Evolutionary conservation across 2,329 filamentous ascomycete genomes (phyloP).

Genomic region (Xylariaceae sp.): DNA sequence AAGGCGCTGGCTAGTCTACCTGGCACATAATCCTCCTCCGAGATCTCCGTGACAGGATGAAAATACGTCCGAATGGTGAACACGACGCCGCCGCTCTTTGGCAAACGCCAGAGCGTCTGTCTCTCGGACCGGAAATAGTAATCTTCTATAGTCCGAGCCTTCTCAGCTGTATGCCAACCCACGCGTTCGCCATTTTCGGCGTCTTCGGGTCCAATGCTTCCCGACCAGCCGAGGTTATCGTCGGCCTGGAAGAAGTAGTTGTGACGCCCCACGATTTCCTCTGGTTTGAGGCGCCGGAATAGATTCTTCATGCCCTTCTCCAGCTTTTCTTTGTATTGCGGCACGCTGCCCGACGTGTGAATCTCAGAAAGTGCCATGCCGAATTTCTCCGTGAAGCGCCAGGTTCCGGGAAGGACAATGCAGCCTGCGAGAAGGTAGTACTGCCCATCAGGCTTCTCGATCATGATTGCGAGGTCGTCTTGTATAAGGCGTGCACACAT

Average conservation of each 20-base stretch:
- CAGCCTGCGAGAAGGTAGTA: constrained; percentile 76
- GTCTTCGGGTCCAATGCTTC: constrained; percentile 71
- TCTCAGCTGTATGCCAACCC: constrained; percentile 71
- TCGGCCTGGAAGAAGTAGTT: constrained; percentile 91
- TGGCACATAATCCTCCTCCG: constrained; percentile 67
- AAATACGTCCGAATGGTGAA: constrained; percentile 83
- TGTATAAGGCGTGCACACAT: constrained; percentile 67
- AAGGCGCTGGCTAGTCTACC: constrained; percentile 72
- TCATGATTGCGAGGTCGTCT: constrained; percentile 80
- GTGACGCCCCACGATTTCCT: constrained; percentile 59
- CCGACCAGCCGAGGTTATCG: constrained; percentile 68
- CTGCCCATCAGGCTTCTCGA: constrained; percentile 68
- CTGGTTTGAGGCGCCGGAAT: constrained; percentile 64
- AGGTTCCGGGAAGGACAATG: constrained; percentile 75
- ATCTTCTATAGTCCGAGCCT: constrained; percentile 64
- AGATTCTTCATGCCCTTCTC: constrained; percentile 45
- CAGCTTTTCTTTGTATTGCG: constrained; percentile 32
- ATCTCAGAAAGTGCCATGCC: constrained; percentile 75
- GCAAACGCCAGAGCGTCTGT: constrained; percentile 61
- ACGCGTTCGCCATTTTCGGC: constrained; percentile 38
- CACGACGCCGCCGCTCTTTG: constrained; percentile 51
- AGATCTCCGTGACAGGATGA: constrained; percentile 62
- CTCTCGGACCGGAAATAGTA: constrained; percentile 74
- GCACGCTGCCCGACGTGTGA: constrained; percentile 69
- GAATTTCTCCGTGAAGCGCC: constrained; percentile 74